Evolutionary conservation across 495 filamentous ascomycete species (phyloP), one percentile per base, ranked within the genome.

Genomic region (Xylaria scruposa): DNA sequence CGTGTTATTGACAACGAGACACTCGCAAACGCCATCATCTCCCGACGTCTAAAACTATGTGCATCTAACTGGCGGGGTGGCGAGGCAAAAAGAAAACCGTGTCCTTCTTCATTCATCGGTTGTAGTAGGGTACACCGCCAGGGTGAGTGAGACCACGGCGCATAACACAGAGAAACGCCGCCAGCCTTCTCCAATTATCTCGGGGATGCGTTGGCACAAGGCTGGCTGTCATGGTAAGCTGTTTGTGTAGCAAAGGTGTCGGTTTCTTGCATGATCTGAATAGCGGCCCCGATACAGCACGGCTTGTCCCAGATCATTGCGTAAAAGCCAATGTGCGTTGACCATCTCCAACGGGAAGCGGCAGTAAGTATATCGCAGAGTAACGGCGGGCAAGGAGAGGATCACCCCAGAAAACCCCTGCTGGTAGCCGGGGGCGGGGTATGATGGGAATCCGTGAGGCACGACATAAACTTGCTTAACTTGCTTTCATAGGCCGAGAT

Each of bases 241-340:
- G 46, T 40, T 40, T 33, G 29, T 59, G 54, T 70, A 42, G 53
- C 67, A 26, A 61, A 68, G 21, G 40, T 3, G 9, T 4, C 31
- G 51, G 38, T 42, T 42, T 42, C 38, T 42, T 24, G 6, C 46
- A 24, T 56, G 65, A 56, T 31, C 53, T 53, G 36, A 33, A 21
- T 26, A 6, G 8, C 15, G 46, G 40, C 3, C 17, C 13, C 15
- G 44, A 40, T 51, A 47, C 54, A 46, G 68, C 44, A 59, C 29
- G 40, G 40, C 58, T 61, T 53, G 68, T 51, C 36, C 31, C 56
- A 53, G 62, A 26, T 68, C 29, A 68, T 53, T 75, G 64, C 68
- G 67, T 60, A 33, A 61, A 68, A 2, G 29, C n/a, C n/a, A 54
- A 54, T 70, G n/a, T n/a, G 59, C 33, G 44, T 49, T 53, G 24